Evolutionary conservation across 345 rosid genomes (phyloP).

Genomic region (Dovyalis caffra): DNA sequence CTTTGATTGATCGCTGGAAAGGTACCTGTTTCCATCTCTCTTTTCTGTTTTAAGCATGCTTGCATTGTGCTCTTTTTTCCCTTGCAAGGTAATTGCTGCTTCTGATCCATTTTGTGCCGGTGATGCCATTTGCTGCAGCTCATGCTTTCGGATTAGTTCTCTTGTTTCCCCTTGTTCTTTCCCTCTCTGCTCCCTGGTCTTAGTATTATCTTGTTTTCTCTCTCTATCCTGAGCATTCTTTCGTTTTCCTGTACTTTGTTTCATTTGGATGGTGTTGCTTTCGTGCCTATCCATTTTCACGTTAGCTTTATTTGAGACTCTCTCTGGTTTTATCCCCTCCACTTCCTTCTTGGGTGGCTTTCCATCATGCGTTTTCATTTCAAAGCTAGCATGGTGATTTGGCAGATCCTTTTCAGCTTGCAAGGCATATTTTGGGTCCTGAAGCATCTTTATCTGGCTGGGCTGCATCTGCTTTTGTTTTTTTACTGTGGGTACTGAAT

Average conservation of each 20-base stretch:
- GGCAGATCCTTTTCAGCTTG: constrained; percentile 26
- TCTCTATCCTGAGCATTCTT: constrained; percentile 36
- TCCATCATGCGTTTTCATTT: constrained; percentile 30
- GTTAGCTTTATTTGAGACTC: constrained; percentile 16
- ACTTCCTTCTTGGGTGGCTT: constrained; percentile 31
- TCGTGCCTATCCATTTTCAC: constrained; percentile 32
- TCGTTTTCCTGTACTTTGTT: constrained; percentile 20
- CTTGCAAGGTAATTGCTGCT: constrained; percentile 21
- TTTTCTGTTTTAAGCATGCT: constrained; percentile 33
- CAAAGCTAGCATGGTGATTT: constrained; percentile 23
- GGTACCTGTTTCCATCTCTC: constrained; percentile 23
- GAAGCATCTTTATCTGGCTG: constrained; percentile 26
- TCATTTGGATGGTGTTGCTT: constrained; percentile 18
- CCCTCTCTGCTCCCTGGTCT: constrained; percentile 34
- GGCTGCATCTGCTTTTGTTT: constrained; percentile 35
- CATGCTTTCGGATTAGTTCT: constrained; percentile 29
- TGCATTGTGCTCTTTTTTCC: constrained; percentile 23
- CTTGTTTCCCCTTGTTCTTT: constrained; percentile 26
- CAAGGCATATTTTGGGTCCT: constrained; percentile 13
- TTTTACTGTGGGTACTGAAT: constrained; percentile 13
- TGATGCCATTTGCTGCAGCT: constrained; percentile 29
- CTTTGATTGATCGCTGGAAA: constrained; percentile 31
- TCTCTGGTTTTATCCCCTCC: constrained; percentile 28
- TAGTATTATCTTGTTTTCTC: constrained; percentile 36
- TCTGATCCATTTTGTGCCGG: constrained; percentile 29